These are phyloP conservation scores for Blepharisma japonicum DNA, from an alignment of 73 alveolate genomes.

Conservation along the genomic window DNA sequence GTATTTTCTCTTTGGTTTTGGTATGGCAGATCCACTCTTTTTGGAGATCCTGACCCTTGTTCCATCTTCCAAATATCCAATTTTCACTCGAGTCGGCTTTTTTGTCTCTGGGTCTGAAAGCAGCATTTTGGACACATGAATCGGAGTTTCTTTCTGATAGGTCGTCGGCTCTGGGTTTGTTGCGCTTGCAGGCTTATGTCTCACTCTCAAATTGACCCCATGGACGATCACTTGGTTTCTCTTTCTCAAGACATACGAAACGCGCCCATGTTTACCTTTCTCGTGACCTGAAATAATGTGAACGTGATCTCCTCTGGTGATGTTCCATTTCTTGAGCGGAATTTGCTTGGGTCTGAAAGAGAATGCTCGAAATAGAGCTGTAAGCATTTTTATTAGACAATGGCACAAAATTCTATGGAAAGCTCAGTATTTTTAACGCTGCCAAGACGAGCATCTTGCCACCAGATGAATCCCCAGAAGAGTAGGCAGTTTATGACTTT, in stretches of 20 bases:
- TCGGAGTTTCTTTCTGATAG: constrained; percentile 42
- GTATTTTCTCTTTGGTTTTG: constrained; percentile 65
- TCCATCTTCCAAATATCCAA: constrained; percentile 56
- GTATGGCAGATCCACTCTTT: constrained; percentile 72
- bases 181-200: constrained; percentile 25
- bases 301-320: constrained; percentile 74
- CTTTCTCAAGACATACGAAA: constrained; percentile 59
- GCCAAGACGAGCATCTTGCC: no score
- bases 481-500: no score
- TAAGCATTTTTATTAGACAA: constrained; percentile 19
- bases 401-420: no score
- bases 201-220: constrained; percentile 66
- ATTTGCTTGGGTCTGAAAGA: constrained; percentile 37
- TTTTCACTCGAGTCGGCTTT: constrained; percentile 61
- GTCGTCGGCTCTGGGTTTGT: constrained; percentile 30
- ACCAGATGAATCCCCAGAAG: no score
- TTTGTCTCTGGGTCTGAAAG: constrained; percentile 82
- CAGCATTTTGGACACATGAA: constrained; percentile 79
- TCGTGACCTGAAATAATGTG: constrained; percentile 70
- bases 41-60: constrained; percentile 68
- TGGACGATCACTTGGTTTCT: constrained; percentile 62
- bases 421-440: no score
- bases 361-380: not conserved
- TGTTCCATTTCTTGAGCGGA: constrained; percentile 59
- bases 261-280: constrained; percentile 70